Evolutionary conservation across 805 yeast species (phyloP).

Genomic region (Wickerhamiella slavikovae): DNA sequence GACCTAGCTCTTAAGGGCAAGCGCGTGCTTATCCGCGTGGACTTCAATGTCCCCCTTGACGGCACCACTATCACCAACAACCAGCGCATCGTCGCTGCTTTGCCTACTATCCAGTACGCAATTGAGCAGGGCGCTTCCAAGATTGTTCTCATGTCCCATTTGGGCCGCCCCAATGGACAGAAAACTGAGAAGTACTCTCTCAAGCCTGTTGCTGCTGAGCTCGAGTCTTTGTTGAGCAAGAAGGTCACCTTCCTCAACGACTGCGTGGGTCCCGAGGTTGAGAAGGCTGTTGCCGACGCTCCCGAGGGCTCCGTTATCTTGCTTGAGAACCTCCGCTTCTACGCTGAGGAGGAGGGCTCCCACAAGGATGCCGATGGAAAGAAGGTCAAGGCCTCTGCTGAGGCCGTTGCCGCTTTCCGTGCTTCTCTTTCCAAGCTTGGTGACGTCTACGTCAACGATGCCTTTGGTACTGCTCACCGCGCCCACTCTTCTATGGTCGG

Average conservation of each 20-base stretch:
- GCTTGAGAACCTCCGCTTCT: constrained; percentile 95
- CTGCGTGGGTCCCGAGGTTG: constrained; percentile 85
- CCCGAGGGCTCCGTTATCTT: constrained; percentile 66
- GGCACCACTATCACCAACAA: constrained; percentile 96
- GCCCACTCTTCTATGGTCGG: constrained; percentile 99
- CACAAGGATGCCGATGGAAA: constrained; percentile 79
- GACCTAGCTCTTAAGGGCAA: constrained; percentile 74
- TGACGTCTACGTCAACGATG: constrained; percentile 92
- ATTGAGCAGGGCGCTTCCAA: constrained; percentile 78
- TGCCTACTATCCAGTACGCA: constrained; percentile 94
- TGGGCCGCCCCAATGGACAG: constrained; percentile 99
- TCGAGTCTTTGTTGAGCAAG: constrained; percentile 52
- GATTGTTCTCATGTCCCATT: constrained; percentile 84
- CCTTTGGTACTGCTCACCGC: constrained; percentile 99
- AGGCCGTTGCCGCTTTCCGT: constrained; percentile 74
- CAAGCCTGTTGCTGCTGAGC: constrained; percentile 83
- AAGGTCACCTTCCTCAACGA: constrained; percentile 69
- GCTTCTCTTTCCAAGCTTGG: constrained; percentile 75
- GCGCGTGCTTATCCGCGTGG: constrained; percentile 95
- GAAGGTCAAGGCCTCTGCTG: constrained; percentile 75
- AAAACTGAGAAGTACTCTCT: constrained; percentile 67
- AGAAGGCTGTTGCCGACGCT: constrained; percentile 53
- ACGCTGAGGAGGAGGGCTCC: constrained; percentile 79
- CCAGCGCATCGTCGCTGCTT: constrained; percentile 98
- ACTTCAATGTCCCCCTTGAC: constrained; percentile 43